These are phyloP conservation scores for Pelargonium nanum DNA, from an alignment of 345 rosid genomes.

Conservation along the genomic window DNA sequence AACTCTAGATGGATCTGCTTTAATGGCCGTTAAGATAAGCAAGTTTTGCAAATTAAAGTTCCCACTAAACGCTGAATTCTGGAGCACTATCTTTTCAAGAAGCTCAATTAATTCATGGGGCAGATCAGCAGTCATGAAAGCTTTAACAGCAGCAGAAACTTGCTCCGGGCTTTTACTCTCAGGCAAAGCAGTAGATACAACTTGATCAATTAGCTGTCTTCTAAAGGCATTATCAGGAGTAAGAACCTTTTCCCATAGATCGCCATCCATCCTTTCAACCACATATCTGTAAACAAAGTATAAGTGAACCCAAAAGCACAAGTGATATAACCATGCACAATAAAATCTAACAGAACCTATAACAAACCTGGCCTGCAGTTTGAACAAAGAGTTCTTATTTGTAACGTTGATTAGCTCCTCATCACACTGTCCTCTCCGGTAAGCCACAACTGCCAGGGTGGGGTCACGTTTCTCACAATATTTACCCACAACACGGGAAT, in stretches of 20 bases:
- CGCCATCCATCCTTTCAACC: conserved; percentile 96
- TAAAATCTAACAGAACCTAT: conserved; percentile 4
- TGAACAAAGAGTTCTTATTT: conserved; percentile 89
- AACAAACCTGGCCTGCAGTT: conserved; percentile 90
- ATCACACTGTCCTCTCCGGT: conserved; percentile 95
- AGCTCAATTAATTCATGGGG: conserved; percentile 38
- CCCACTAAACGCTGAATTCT: conserved; percentile 97
- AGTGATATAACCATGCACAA: conserved; percentile 4
- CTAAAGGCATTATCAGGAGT: conserved; percentile 69
- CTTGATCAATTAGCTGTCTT: conserved; percentile 95
- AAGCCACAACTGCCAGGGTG: conserved; percentile 93
- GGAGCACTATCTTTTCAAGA: conserved; percentile 82
- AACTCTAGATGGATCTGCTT: conserved; percentile 92
- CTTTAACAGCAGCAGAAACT: conserved; percentile 41
- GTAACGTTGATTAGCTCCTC: conserved; percentile 96
- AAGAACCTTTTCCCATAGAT: conserved; percentile 99
- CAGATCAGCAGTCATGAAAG: conserved; percentile 39
- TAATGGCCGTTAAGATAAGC: conserved; percentile 88
- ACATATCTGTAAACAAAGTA: conserved; percentile 57
- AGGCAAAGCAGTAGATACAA: conserved; percentile 87
- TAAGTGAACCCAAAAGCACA: conserved; percentile 16
- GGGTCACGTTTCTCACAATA: conserved; percentile 92
- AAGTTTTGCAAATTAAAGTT: conserved; percentile 92
- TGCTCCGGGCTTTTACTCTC: conserved; percentile 33
- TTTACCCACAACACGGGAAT: conserved; percentile 41